phyloP scores from a whole-genome alignment of 139 green algal genomes.

The Coelastrella sp. region DNA sequence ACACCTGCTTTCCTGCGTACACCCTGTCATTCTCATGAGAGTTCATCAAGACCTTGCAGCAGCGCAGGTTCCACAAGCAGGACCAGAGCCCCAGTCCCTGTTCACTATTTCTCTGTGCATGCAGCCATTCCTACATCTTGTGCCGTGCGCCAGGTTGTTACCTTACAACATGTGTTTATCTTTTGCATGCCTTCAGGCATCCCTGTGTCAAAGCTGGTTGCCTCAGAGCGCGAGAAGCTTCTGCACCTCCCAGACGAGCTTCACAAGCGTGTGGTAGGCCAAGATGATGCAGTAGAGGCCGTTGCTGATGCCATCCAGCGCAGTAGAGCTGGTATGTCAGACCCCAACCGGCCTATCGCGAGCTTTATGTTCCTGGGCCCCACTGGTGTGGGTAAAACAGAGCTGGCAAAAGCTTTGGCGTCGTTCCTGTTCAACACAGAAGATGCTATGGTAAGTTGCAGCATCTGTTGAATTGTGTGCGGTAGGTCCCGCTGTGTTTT shows the following conservation, averaged over 20 bases:
- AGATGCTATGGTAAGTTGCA: conserved; percentile 75
- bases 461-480: neutral
- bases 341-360: conserved; percentile 90
- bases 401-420: conserved; percentile 96
- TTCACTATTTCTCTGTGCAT: neutral
- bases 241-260: conserved; percentile 93
- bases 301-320: conserved; percentile 98
- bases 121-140: conserved; percentile 60
- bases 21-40: too few relatives aligned
- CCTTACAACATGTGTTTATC: conserved; percentile 33
- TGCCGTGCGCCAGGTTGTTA: neutral
- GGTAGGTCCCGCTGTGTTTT: neutral
- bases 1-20: too few relatives aligned
- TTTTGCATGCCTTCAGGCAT: conserved; percentile 73
- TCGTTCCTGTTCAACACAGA: conserved; percentile 92
- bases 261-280: conserved; percentile 89
- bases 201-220: conserved; percentile 88
- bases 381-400: conserved; percentile 97
- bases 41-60: too few relatives aligned
- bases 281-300: conserved; percentile 90
- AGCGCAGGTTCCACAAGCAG: too few relatives aligned
- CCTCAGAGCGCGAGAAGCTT: conserved; percentile 94
- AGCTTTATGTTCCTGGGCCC: conserved; percentile 99
- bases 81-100: too few relatives aligned
- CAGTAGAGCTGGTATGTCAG: conserved; percentile 90